phyloP scores from a whole-genome alignment of 352 stramenopile species.

The Elongisporangium prolatum region DNA sequence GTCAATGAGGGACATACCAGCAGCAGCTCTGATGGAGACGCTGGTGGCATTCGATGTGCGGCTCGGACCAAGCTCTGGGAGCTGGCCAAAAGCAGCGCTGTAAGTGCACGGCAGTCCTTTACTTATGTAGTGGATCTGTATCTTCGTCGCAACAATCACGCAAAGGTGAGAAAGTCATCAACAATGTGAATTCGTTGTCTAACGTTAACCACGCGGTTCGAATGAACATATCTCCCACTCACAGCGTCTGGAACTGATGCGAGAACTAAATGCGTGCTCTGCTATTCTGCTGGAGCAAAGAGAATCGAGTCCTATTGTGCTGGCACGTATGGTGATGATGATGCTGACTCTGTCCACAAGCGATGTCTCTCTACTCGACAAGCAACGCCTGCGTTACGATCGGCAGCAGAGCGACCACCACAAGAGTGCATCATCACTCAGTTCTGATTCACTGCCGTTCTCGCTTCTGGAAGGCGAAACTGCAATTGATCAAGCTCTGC shows the following conservation, averaged over 20 bases:
- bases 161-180: conserved; percentile 16
- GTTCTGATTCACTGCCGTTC: conserved; percentile 21
- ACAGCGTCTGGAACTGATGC: conserved; percentile 4
- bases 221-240: background rate
- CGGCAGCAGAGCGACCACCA: conserved; percentile 14
- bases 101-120: conserved; percentile 25
- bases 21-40: conserved; percentile 20
- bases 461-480: conserved; percentile 27
- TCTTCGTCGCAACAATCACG: conserved; percentile 26
- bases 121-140: conserved; percentile 27
- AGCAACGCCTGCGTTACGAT: conserved; percentile 17
- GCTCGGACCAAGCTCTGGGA: conserved; percentile 38
- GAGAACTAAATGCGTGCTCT: conserved; percentile 36
- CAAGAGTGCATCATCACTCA: background rate
- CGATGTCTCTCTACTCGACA: conserved; percentile 31
- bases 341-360: conserved; percentile 28
- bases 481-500: conserved; percentile 20
- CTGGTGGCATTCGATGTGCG: conserved; percentile 27
- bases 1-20: background rate
- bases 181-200: too few relatives aligned
- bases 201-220: too few relatives aligned
- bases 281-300: conserved; percentile 20
- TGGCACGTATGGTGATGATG: conserved; percentile 25
- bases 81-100: conserved; percentile 12
- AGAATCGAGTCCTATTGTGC: conserved; percentile 21